Base-by-base conservation (phyloP, 179 eudicot species). In the Sideroxylon spinosum region DNA sequence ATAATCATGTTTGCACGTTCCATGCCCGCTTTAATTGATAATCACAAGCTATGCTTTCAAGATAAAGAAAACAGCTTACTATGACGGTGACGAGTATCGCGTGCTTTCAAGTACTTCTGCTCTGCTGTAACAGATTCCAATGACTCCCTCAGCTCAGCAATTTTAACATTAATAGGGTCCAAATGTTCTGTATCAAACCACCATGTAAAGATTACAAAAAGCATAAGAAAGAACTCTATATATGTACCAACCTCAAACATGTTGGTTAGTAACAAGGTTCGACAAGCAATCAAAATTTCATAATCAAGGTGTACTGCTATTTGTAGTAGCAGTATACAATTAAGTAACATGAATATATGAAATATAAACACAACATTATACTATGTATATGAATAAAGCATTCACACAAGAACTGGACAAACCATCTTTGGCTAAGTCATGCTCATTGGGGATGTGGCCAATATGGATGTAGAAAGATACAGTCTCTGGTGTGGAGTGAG, bases 391-490 rank as follows among this genome's bases (percentile, higher is more conserved):
- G 61, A 32, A 79, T 25, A 53, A 67, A 25, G 14, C 11, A 76
- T 50, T 52, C 64, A 9, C 52, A 71, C 28, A 69, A 76, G 71
- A 73, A 66, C 20, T 2, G 57, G 28, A 88, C 98, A 78, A 72
- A 95, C 98, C 98, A 87, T 93, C 98, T 87, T 95, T 95, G 20
- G 98, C 98, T 16, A 95, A 95, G 85, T 93, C 82, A 75, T 95
- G 95, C 79, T 93, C 91, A 76, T 57, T 86, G 70, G 98, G 98
- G 60, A 95, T 91, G 80, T 95, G 98, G 76, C 98, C 98, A 71
- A 93, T 86, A 83, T 95, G 98, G 53, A 95, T 95, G 84, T 91
- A 84, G 90, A 95, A 95, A 78, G 98, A 88, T 73, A 95, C 93
- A 17, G 95, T 86, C 84, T 93, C 95, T 2, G 95, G 95, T 46